Conservation (phyloP, 2,329 filamentous ascomycete species). For the Thermothelomyces thermophilus region DNA sequence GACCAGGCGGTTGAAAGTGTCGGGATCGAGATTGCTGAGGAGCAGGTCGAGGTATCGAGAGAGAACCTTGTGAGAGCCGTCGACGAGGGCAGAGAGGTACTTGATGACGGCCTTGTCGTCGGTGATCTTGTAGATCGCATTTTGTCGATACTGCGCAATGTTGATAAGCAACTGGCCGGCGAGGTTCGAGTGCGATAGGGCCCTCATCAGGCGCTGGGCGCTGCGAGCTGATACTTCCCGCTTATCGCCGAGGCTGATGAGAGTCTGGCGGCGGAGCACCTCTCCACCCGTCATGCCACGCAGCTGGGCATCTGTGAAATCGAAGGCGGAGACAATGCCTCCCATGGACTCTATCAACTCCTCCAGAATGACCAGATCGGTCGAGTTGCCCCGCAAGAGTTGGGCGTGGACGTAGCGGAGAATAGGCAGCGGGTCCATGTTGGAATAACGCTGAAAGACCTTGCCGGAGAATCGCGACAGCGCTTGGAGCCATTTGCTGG, state of each 20-base stretch:
- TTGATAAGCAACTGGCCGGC: conserved; percentile 80
- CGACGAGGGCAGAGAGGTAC: conserved; percentile 76
- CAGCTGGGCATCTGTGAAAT: conserved; percentile 84
- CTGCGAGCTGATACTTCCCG: conserved; percentile 69
- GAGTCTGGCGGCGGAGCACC: conserved; percentile 68
- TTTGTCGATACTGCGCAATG: conserved; percentile 81
- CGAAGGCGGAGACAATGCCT: conserved; percentile 78
- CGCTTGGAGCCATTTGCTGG: conserved; percentile 87
- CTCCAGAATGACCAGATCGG: conserved; percentile 84
- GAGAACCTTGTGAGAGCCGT: conserved; percentile 81
- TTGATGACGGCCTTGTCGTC: conserved; percentile 77
- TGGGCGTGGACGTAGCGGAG: conserved; percentile 86
- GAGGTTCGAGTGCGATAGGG: conserved; percentile 69
- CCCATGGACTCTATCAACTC: conserved; percentile 91
- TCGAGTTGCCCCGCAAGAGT: conserved; percentile 73
- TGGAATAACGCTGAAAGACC: conserved; percentile 78
- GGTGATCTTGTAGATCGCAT: conserved; percentile 70
- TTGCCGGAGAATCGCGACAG: conserved; percentile 86
- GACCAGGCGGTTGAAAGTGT: conserved; percentile 72
- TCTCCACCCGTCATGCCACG: conserved; percentile 84
- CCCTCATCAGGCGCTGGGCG: conserved; percentile 71
- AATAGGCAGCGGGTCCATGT: conserved; percentile 77
- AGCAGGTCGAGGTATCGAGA: conserved; percentile 86
- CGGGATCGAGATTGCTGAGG: conserved; percentile 66
- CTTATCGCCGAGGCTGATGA: conserved; percentile 73